phyloP scores from a whole-genome alignment of 1,284 basidiomycete genomes.

The Mycena sp. region DNA sequence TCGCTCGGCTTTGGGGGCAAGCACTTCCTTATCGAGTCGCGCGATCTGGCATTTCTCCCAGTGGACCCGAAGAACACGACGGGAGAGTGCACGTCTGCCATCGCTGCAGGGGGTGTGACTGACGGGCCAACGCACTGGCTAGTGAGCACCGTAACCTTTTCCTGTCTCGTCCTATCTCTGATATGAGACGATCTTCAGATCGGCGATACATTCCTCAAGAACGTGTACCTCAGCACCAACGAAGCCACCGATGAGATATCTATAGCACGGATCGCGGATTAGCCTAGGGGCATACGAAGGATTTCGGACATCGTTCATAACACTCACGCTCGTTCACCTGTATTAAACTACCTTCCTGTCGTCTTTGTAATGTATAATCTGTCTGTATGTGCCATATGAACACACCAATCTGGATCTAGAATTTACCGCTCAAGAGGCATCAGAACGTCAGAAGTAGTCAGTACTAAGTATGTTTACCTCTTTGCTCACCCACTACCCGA shows the following conservation, averaged over 20 bases:
- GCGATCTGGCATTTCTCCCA: conserved; percentile 76
- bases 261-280: conserved; percentile 52
- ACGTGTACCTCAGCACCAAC: conserved; percentile 73
- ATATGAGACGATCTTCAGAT: conserved; percentile 41
- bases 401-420: too few relatives aligned
- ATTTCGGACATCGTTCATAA: not conserved
- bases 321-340: conserved; percentile 15
- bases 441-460: too few relatives aligned
- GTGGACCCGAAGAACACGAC: conserved; percentile 51
- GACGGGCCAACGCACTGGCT: conserved; percentile 69
- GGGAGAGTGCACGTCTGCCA: conserved; percentile 76
- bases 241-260: conserved; percentile 64
- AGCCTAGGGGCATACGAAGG: not conserved
- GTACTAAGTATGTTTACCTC: too few relatives aligned
- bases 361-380: conserved; percentile 3
- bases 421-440: too few relatives aligned
- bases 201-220: conserved; percentile 70
- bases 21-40: conserved; percentile 66
- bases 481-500: too few relatives aligned
- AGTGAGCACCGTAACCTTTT: conserved; percentile 42
- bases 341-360: conserved; percentile 16
- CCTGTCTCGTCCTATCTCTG: not conserved
- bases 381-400: not conserved
- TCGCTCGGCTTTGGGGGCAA: conserved; percentile 71
- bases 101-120: conserved; percentile 59